These are phyloP conservation scores for Sugiyamaella chiloensis DNA, from an alignment of 805 yeast genomes.

Conservation along the genomic window DNA sequence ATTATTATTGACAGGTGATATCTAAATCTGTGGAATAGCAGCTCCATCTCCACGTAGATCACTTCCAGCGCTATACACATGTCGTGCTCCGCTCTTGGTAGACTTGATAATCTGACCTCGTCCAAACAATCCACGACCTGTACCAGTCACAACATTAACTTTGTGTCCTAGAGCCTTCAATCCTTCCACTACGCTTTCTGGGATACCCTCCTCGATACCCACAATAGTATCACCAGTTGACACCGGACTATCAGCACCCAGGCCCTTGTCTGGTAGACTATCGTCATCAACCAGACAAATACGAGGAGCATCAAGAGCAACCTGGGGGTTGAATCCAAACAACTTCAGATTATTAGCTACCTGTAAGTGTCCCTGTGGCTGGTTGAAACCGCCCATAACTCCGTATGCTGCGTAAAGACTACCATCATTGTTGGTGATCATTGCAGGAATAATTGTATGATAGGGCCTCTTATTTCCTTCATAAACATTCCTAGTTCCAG, in stretches of 20 bases:
- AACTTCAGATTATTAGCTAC: slow-evolving; percentile 63
- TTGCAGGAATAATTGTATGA: slow-evolving; percentile 81
- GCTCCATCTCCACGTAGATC: slow-evolving; percentile 88
- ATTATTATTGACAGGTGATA: neutral
- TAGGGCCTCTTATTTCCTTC: slow-evolving; percentile 73
- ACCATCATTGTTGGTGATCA: slow-evolving; percentile 52
- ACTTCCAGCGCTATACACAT: slow-evolving; percentile 66
- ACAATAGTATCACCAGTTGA: slow-evolving; percentile 54
- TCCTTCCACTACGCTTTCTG: slow-evolving; percentile 42
- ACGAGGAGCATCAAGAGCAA: slow-evolving; percentile 73
- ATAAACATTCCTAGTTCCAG: slow-evolving; percentile 54
- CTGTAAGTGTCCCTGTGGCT: slow-evolving; percentile 82
- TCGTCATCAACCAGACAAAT: slow-evolving; percentile 59
- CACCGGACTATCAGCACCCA: slow-evolving; percentile 64
- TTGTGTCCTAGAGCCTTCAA: slow-evolving; percentile 57
- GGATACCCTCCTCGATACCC: slow-evolving; percentile 62
- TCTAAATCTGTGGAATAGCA: slow-evolving; percentile 50
- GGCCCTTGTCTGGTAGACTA: slow-evolving; percentile 48
- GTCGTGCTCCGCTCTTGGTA: slow-evolving; percentile 35
- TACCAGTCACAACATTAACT: slow-evolving; percentile 39
- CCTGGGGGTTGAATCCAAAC: slow-evolving; percentile 67
- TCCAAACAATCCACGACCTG: slow-evolving; percentile 36
- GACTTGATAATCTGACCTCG: slow-evolving; percentile 69
- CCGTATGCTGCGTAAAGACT: slow-evolving; percentile 67
- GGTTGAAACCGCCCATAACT: slow-evolving; percentile 85